Evolutionary conservation across 495 filamentous ascomycete species (phyloP), one percentile per base, ranked within the genome.

Genomic region (Aspergillus conjunctus): DNA sequence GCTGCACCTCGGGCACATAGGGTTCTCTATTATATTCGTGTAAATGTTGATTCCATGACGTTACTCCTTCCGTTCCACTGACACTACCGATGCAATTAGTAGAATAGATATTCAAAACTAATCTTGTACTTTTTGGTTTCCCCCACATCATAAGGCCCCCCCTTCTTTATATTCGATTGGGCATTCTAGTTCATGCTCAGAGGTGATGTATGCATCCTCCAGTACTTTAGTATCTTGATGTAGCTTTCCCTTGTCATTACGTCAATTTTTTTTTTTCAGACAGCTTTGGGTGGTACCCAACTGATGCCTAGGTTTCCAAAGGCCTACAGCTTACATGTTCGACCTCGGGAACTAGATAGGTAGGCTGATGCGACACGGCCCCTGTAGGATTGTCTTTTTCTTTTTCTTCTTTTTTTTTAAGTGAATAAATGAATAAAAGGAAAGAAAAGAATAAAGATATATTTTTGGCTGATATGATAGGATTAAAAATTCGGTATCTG

Each of bases 1-100:
- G 50, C 44, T 58, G 45, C 48, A 53, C 57, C 5, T 30, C 21
- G 55, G 33, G 44, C 26, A 20, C 33, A 15, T n/a, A 26, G 52
- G 12, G 48, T 52, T 59, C 32, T 37, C 31, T 43, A 41, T 41
- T 43, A n/a, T 52, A 26, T 26, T 26, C 9, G n/a, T 32, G 30
- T 51, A 51, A 31, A 20, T 31, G 49, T 32, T 20, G 21, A 51
- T 30, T 51, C 14, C 26, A 51, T 32, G 49, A 32, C 49, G 49
- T 51, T 51, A 33, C 21, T 9, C 43, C 41, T 46, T 32, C 8
- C 31, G 26, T 34, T 53, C 17, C n/a, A 1, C 41, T 34, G 32
- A 17, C 32, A 20, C 34, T 30, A n/a, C 21, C 33, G 37, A 56
- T n/a, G 26, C 26, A 26, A 48, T 56, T 20, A 56, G 53, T 31